Base-by-base conservation (phyloP, 208 protist species). In the Histomonas meleagridis region DNA sequence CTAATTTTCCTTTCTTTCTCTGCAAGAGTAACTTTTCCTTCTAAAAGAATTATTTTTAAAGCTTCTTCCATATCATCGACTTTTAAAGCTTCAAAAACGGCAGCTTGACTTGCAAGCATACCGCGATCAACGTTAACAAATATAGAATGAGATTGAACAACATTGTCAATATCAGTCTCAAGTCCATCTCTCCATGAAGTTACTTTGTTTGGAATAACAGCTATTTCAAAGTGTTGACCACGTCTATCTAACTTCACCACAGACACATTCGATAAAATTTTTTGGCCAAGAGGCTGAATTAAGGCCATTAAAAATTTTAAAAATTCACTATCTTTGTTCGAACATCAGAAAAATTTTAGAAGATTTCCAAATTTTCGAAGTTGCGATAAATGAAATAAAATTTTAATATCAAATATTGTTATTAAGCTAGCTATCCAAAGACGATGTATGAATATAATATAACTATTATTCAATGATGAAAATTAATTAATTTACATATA, bases 181-280 rank as follows among this genome's bases (percentile, higher is more conserved):
- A 86, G 76, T 18, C 76, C 76, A 86, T 86, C 55, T 55, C 76
- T 51, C 76, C 76, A 86, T 21, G 40, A 51, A 0, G 76, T 55
- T 21, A 86, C 76, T 86, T 86, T 86, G 76, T 86, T 86, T 57
- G 76, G 76, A 86, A 48, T 43, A 18, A 86, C 76, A 55, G 76
- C 76, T 55, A 86, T 55, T 86, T 86, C 76, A n/a, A 86, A 86
- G 3, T 86, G 76, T 28, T 86, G 51, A 18, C 46, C 46, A 55
- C 46, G 43, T 35, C 46, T 86, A 16, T 86, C 38, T 7, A 86
- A 46, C 55, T 86, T 86, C 16, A 86, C 40, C 32, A 86, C 23
- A 2, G 76, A 86, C 51, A 86, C 76, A 86, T 86, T 86, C 18
- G 76, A 86, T 53, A 86, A 28, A 55, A 86, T 12, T 26, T 86